These are phyloP conservation scores for Kodamaea neixiangensis DNA, from an alignment of 805 yeast species.

Conservation along the genomic window DNA sequence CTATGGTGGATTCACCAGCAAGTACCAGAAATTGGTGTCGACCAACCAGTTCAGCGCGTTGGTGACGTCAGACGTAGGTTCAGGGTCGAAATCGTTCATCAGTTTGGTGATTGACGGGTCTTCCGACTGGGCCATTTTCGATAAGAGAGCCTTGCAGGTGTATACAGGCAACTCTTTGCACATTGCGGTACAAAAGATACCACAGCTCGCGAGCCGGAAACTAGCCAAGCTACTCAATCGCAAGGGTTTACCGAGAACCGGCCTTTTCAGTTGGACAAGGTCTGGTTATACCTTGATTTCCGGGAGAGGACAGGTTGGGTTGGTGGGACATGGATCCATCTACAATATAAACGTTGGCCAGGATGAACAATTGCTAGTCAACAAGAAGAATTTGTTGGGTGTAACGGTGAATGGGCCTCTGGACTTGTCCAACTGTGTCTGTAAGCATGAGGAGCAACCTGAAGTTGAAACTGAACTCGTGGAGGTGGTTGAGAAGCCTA, in stretches of 20 bases:
- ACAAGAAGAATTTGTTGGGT: slow-evolving; percentile 49
- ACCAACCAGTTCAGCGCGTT: slow-evolving; percentile 49
- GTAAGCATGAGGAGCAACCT: slow-evolving; percentile 24
- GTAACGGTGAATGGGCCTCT: slow-evolving; percentile 49
- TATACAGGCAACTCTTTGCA: slow-evolving; percentile 55
- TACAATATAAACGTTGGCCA: slow-evolving; percentile 47
- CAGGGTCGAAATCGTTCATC: slow-evolving; percentile 40
- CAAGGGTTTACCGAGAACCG: slow-evolving; percentile 35
- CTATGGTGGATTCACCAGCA: slow-evolving; percentile 45
- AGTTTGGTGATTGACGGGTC: slow-evolving; percentile 56
- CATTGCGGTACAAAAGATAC: slow-evolving; percentile 39
- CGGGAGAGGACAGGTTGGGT: slow-evolving; percentile 59
- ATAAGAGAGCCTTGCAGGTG: slow-evolving; percentile 48
- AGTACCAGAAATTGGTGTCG: slow-evolving; percentile 50
- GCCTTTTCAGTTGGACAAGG: slow-evolving; percentile 36
- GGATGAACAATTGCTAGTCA: slow-evolving; percentile 51
- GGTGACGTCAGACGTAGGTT: slow-evolving; percentile 39
- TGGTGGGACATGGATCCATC: slow-evolving; percentile 57
- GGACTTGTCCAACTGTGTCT: slow-evolving; percentile 45
- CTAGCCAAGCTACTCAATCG: slow-evolving; percentile 27
- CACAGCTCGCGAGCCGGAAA: slow-evolving; percentile 37
- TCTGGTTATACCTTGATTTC: slow-evolving; percentile 50
- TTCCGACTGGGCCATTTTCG: slow-evolving; percentile 61
- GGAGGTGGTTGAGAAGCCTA: slow-evolving; percentile 5
- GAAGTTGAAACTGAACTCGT: neutral